Percentiles rank a stretch among this genome's conserved stretches.
Conservation (phyloP, 208 protist species). For the Leishmania major region DNA sequence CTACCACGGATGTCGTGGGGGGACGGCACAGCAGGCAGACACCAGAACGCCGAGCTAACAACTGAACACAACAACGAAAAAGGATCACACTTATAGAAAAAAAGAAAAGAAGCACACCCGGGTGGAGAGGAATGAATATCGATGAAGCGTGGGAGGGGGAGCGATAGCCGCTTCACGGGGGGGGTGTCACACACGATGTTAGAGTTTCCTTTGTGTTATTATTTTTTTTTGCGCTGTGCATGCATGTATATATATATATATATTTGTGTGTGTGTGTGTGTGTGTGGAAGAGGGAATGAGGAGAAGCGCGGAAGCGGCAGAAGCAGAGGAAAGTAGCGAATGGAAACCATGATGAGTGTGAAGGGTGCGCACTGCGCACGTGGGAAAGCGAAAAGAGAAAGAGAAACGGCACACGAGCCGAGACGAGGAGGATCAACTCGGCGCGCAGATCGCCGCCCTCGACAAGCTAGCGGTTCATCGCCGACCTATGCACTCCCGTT, state of each 20-base stretch:
- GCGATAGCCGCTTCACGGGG: not conserved
- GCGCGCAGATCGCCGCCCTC: not conserved
- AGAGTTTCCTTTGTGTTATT: not conserved
- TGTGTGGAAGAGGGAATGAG: constrained; percentile 1
- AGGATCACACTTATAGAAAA: not conserved
- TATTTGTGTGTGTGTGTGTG: not conserved
- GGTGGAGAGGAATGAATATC: not conserved
- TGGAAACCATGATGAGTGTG: not conserved
- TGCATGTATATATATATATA: not conserved
- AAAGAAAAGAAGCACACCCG: not conserved
- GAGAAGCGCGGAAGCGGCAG: not conserved
- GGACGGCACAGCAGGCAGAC: not conserved
- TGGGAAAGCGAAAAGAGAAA: not conserved
- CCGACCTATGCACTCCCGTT: not conserved
- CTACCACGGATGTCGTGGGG: not conserved
- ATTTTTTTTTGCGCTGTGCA: not conserved
- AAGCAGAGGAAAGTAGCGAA: not conserved
- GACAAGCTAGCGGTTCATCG: not conserved
- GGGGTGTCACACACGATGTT: not conserved
- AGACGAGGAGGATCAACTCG: not conserved
- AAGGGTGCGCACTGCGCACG: not conserved
- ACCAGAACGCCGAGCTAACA: not conserved
- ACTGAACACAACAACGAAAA: not conserved
- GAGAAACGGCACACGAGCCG: not conserved
- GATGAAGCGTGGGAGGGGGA: too few species aligned